phyloP scores from a whole-genome alignment of 2,329 filamentous ascomycete species.

The Dactylellina leptospora region DNA sequence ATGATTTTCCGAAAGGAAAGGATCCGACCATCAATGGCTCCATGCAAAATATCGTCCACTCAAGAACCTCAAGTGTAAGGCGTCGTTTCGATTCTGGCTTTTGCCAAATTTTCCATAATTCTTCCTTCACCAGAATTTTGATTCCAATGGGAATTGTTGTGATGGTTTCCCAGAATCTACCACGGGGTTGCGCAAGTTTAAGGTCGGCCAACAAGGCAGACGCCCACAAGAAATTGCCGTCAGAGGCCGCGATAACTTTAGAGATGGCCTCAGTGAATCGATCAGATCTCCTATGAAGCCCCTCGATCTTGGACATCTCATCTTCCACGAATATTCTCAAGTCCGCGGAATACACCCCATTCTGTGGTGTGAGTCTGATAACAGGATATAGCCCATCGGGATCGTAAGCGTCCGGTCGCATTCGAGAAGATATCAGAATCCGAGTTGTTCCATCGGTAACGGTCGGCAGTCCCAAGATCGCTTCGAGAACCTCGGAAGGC shows the following conservation, averaged over 20 bases:
- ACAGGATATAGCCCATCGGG: conserved; percentile 49
- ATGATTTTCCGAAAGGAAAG: conserved; percentile 41
- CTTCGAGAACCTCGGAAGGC: conserved; percentile 49
- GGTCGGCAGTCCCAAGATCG: conserved; percentile 43
- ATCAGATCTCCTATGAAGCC: conserved; percentile 34
- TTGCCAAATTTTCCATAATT: conserved; percentile 52
- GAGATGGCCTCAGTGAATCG: conserved; percentile 39
- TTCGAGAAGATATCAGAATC: conserved; percentile 45
- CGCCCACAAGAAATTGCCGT: conserved; percentile 50
- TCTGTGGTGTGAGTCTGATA: conserved; percentile 38
- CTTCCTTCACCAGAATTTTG: conserved; percentile 42
- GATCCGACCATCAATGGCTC: conserved; percentile 44
- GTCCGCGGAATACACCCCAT: conserved; percentile 44
- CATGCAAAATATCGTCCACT: conserved; percentile 53
- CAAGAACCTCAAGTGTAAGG: conserved; percentile 35
- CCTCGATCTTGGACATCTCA: conserved; percentile 48
- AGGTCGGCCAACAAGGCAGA: conserved; percentile 36
- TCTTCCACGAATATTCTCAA: conserved; percentile 47
- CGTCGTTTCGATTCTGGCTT: conserved; percentile 49
- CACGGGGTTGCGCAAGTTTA: conserved; percentile 44
- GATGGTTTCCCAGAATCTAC: conserved; percentile 51
- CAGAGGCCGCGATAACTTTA: conserved; percentile 49
- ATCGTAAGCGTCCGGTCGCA: conserved; percentile 52
- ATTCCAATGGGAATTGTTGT: conserved; percentile 42
- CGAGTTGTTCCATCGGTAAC: conserved; percentile 42